These are phyloP conservation scores for Talaromyces atroroseus DNA, from an alignment of 2,329 filamentous ascomycete species.

Conservation along the genomic window DNA sequence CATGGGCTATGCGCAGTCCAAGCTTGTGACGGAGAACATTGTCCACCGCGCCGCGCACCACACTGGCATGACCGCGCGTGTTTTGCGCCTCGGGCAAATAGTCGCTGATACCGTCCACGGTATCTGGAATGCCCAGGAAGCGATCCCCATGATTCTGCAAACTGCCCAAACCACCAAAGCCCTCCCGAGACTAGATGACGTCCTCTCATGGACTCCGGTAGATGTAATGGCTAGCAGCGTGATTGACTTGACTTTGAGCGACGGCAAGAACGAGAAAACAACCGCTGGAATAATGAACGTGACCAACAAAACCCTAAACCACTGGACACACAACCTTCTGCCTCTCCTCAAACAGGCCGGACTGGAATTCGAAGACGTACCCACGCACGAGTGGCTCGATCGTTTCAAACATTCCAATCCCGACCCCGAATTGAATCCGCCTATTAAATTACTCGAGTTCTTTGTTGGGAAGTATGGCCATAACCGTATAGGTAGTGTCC, in stretches of 20 bases:
- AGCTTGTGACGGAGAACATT: conserved; percentile 37
- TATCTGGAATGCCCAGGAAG: conserved; percentile 49
- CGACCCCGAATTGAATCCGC: conserved; percentile 46
- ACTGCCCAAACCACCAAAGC: conserved; percentile 39
- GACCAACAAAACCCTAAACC: conserved; percentile 45
- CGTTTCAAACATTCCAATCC: conserved; percentile 42
- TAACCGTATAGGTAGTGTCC: no score
- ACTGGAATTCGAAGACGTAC: conserved; percentile 24
- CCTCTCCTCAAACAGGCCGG: conserved; percentile 47
- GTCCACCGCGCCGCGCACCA: conserved; percentile 29
- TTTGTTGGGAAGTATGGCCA: conserved; percentile 48
- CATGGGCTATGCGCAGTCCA: conserved; percentile 42
- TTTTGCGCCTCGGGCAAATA: conserved; percentile 49
- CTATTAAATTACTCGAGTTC: conserved; percentile 50
- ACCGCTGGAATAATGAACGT: conserved; percentile 34
- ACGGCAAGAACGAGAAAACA: background rate
- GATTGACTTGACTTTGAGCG: conserved; percentile 19
- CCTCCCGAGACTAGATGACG: conserved; percentile 44
- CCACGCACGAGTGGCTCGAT: conserved; percentile 23
- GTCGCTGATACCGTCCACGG: conserved; percentile 46
- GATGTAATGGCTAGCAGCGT: conserved; percentile 19
- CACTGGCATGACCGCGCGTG: conserved; percentile 27
- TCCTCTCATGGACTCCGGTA: conserved; percentile 40
- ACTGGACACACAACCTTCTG: conserved; percentile 43
- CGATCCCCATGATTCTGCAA: conserved; percentile 49